A percentile compares a stretch with the other conserved stretches of the same genome.
Conservation (phyloP, 73 alveolate species). For the Paramecium primaurelia region DNA sequence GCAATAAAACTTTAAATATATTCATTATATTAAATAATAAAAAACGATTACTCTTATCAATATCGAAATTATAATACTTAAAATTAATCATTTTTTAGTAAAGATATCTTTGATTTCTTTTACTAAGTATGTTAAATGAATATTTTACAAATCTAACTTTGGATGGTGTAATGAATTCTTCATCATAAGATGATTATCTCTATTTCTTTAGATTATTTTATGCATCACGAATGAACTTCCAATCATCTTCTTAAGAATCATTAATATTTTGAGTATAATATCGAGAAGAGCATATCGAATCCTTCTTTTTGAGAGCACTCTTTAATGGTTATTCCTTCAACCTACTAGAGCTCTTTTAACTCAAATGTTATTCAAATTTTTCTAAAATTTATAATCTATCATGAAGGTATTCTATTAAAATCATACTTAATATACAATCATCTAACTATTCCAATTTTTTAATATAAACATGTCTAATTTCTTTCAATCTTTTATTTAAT, state of each 20-base stretch:
- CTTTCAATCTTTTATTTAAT: background rate
- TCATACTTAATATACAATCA: background rate
- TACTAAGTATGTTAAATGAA: background rate
- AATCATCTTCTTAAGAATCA: background rate
- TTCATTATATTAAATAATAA: background rate
- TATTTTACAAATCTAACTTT: background rate
- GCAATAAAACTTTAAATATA: background rate
- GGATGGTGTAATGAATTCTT: background rate
- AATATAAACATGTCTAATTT: background rate
- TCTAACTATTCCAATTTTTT: background rate
- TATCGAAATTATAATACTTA: background rate
- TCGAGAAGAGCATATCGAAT: background rate
- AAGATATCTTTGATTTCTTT: background rate
- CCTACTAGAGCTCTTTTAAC: background rate
- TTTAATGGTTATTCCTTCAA: background rate
- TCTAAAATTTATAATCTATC: background rate
- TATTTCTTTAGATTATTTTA: background rate
- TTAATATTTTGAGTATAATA: background rate
- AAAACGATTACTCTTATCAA: background rate
- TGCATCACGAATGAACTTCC: background rate
- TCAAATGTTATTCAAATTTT: background rate
- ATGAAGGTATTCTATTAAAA: background rate
- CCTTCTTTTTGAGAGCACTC: conserved; percentile 30
- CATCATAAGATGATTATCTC: background rate
- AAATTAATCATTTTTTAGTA: background rate